These are phyloP conservation scores for Candida nanaspora DNA, from an alignment of 805 yeast genomes.

Conservation along the genomic window DNA sequence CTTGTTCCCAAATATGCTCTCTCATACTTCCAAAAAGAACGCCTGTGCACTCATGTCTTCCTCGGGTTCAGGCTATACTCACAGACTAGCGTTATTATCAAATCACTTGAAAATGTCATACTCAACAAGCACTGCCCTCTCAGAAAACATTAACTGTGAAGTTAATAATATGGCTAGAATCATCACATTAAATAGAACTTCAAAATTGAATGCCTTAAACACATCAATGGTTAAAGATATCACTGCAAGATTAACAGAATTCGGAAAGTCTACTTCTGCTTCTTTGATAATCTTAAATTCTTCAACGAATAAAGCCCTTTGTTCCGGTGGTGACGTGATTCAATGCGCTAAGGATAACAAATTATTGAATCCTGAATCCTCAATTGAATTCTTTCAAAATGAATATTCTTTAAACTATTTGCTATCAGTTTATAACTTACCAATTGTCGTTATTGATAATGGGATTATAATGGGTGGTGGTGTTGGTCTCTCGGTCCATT, in stretches of 20 bases:
- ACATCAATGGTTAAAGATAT: slow-evolving; percentile 68
- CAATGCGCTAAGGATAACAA: slow-evolving; percentile 60
- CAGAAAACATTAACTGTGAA: slow-evolving; percentile 54
- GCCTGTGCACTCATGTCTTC: neutral
- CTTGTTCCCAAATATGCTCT: neutral
- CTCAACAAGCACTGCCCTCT: slow-evolving; percentile 4
- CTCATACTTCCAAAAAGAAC: neutral
- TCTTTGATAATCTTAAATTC: slow-evolving; percentile 65
- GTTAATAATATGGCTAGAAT: slow-evolving; percentile 61
- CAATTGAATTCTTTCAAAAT: slow-evolving; percentile 60
- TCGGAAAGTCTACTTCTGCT: slow-evolving; percentile 58
- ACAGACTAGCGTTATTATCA: neutral
- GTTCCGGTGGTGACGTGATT: slow-evolving; percentile 97
- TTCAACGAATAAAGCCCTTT: slow-evolving; percentile 60
- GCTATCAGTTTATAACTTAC: slow-evolving; percentile 78
- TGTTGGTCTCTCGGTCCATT: slow-evolving; percentile 84
- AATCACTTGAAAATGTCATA: slow-evolving; percentile 16
- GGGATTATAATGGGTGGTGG: slow-evolving; percentile 99
- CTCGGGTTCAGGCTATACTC: slow-evolving; percentile 5
- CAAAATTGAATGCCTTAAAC: slow-evolving; percentile 80
- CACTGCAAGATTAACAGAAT: slow-evolving; percentile 68
- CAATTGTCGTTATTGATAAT: slow-evolving; percentile 77
- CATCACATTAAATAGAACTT: slow-evolving; percentile 70
- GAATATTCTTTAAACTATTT: slow-evolving; percentile 81
- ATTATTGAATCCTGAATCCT: slow-evolving; percentile 35